Base-by-base conservation (phyloP, 1,284 basidiomycete species). In the Trametes hirsuta region DNA sequence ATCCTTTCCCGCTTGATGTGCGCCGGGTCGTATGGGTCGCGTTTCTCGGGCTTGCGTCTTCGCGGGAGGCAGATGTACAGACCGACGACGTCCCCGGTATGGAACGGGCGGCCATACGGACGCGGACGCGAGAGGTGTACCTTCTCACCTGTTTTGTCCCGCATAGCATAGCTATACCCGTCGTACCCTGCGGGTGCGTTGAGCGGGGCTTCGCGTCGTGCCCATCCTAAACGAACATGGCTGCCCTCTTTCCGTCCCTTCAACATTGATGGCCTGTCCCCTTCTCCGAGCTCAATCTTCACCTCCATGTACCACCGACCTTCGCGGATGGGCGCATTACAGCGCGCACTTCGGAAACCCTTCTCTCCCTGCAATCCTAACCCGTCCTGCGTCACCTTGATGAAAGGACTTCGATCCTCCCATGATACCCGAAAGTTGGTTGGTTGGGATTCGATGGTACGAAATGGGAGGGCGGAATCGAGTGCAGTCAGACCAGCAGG, bases 291-390 rank as follows among this genome's bases (percentile, higher is more conserved):
- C 47, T 92, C 79, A 63, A 97, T 80, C 67, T 84, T 84, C 41
- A 97, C 85, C 78, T 99, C 97, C 80, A 95, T 88, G 74, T 97
- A 99, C 95, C 95, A 99, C 15, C 85, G 85, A 1, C 97, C 97
- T 69, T 96, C 86, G 15, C 95, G 83, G 12, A 98, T 84, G 0
- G 94, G 91, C 1, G 94, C 89, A 73, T 97, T 98, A 60, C 90
- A 90, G 15, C 97, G 84, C 2, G 90, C 95, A 64, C 93, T 93
- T 39, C 97, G 81, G 72, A 94, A 99, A 1, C 97, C 97, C 47
- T 91, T 91, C 72, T 93, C 91, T 3, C 96, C 92, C 3, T 86
- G 81, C 52, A 95, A 77, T 0, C 88, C 85, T 4, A 91, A 73
- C 0, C 92, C 96, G 67, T 97, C 91, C 47, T 86, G 84, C 0